These are phyloP conservation scores for Rhodofomes roseus DNA, from an alignment of 1,284 basidiomycete species.

Conservation along the genomic window DNA sequence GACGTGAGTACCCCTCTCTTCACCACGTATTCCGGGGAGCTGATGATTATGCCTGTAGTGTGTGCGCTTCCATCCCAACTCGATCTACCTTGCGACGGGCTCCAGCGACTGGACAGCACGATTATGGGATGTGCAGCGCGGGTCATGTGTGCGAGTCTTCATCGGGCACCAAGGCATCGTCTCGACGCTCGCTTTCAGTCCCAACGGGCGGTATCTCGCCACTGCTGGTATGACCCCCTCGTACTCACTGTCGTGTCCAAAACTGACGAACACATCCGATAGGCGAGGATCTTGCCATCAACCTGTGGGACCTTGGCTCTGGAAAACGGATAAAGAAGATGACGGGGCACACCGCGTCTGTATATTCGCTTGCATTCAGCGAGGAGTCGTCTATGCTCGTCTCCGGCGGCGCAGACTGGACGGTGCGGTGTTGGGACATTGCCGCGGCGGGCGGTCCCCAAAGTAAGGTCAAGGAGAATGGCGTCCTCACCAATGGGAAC, in stretches of 20 bases:
- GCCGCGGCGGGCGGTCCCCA: slow-evolving; percentile 71
- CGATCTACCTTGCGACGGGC: slow-evolving; percentile 94
- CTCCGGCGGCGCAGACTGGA: slow-evolving; percentile 89
- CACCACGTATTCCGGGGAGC: no score
- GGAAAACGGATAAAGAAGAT: slow-evolving; percentile 95
- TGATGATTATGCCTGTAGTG: slow-evolving; percentile 50
- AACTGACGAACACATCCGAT: neutral
- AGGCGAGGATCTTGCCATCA: slow-evolving; percentile 93
- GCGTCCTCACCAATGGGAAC: slow-evolving; percentile 27
- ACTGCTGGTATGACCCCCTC: slow-evolving; percentile 63
- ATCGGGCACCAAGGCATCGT: slow-evolving; percentile 92
- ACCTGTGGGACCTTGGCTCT: slow-evolving; percentile 94
- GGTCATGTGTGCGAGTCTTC: slow-evolving; percentile 91
- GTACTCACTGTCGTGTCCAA: neutral
- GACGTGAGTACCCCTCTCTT: no score
- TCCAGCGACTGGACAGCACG: slow-evolving; percentile 95
- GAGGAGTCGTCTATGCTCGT: slow-evolving; percentile 89
- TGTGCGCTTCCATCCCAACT: slow-evolving; percentile 96
- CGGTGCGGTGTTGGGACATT: slow-evolving; percentile 96
- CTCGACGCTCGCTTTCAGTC: slow-evolving; percentile 86
- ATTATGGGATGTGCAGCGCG: slow-evolving; percentile 98
- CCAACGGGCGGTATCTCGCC: slow-evolving; percentile 92
- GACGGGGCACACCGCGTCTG: slow-evolving; percentile 87
- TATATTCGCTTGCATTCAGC: slow-evolving; percentile 90
- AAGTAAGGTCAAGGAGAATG: slow-evolving; percentile 53